Evolutionary conservation across 2,329 filamentous ascomycete genomes (phyloP).

Genomic region (Rosellinia necatrix): DNA sequence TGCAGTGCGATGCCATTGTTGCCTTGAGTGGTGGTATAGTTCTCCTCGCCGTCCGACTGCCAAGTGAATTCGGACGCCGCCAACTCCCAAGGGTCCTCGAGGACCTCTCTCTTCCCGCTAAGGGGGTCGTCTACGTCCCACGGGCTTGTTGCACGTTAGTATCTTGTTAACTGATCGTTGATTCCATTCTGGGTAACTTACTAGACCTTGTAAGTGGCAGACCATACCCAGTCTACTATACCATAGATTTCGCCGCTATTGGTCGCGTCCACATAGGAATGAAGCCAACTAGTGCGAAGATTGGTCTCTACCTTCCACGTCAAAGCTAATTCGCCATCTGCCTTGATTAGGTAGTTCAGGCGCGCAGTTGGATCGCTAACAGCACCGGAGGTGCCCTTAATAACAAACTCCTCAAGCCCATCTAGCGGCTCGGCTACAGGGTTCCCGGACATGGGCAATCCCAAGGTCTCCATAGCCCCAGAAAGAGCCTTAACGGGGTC

Average conservation of each 20-base stretch:
- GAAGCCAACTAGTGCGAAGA: slow-evolving; percentile 58
- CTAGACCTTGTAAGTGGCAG: slow-evolving; percentile 61
- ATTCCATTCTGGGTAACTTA: slow-evolving; percentile 34
- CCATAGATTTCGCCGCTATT: slow-evolving; percentile 53
- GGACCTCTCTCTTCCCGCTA: slow-evolving; percentile 49
- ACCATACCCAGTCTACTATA: slow-evolving; percentile 61
- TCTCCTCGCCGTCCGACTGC: slow-evolving; percentile 51
- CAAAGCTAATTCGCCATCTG: slow-evolving; percentile 52
- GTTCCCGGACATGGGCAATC: slow-evolving; percentile 47
- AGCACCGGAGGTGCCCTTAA: slow-evolving; percentile 54
- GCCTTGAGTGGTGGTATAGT: slow-evolving; percentile 58
- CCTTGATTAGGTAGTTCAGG: slow-evolving; percentile 58
- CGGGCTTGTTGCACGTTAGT: slow-evolving; percentile 41
- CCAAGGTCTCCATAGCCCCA: slow-evolving; percentile 44
- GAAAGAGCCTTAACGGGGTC: slow-evolving; percentile 50
- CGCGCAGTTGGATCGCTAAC: slow-evolving; percentile 58
- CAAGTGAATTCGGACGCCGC: slow-evolving; percentile 57
- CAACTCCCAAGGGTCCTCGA: slow-evolving; percentile 55
- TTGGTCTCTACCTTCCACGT: slow-evolving; percentile 65
- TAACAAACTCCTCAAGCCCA: slow-evolving; percentile 46
- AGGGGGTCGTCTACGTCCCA: slow-evolving; percentile 60
- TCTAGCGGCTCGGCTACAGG: slow-evolving; percentile 44
- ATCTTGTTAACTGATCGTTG: background rate
- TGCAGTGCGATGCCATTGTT: slow-evolving; percentile 63
- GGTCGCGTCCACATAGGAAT: slow-evolving; percentile 59